Conservation (phyloP, 108 stramenopile species). For the Pseudonitzschia pungens region DNA sequence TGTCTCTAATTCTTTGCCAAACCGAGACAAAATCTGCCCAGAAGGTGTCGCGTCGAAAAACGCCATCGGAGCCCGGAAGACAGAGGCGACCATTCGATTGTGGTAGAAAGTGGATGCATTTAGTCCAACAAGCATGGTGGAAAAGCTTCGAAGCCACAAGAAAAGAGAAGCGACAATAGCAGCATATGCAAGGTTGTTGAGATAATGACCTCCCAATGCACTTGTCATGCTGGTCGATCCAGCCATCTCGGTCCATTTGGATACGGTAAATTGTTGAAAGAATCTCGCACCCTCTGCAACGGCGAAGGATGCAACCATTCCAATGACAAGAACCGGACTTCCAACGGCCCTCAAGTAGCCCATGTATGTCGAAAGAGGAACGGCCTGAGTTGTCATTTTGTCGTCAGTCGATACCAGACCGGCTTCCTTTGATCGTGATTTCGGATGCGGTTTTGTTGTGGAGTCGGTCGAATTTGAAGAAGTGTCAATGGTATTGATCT, state of each 20-base stretch:
- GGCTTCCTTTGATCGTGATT: not conserved
- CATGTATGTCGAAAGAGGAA: slow-evolving; percentile 66
- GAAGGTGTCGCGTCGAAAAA: slow-evolving; percentile 93
- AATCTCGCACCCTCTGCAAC: slow-evolving; percentile 75
- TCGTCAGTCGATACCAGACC: slow-evolving; percentile 63
- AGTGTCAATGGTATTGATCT: not conserved
- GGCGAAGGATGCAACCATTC: slow-evolving; percentile 60
- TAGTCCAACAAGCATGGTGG: slow-evolving; percentile 66
- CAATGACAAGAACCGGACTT: slow-evolving; percentile 62
- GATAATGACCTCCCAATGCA: slow-evolving; percentile 54
- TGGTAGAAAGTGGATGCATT: slow-evolving; percentile 68
- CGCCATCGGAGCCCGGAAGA: slow-evolving; percentile 86
- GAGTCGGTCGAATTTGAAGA: slow-evolving; percentile 1
- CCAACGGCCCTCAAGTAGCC: slow-evolving; percentile 73
- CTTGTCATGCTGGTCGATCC: slow-evolving; percentile 41
- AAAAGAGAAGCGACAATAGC: slow-evolving; percentile 68
- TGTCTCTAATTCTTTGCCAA: slow-evolving; percentile 84
- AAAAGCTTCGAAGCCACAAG: slow-evolving; percentile 68
- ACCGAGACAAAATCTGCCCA: slow-evolving; percentile 89
- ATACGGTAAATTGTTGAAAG: slow-evolving; percentile 78
- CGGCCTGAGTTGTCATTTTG: slow-evolving; percentile 72
- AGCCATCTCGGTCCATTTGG: slow-evolving; percentile 76
- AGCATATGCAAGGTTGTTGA: slow-evolving; percentile 59
- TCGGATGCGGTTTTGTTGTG: not conserved
- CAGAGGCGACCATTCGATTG: slow-evolving; percentile 66